Evolutionary conservation across 2,329 filamentous ascomycete species (phyloP).

Genomic region (Xylaria sp.): DNA sequence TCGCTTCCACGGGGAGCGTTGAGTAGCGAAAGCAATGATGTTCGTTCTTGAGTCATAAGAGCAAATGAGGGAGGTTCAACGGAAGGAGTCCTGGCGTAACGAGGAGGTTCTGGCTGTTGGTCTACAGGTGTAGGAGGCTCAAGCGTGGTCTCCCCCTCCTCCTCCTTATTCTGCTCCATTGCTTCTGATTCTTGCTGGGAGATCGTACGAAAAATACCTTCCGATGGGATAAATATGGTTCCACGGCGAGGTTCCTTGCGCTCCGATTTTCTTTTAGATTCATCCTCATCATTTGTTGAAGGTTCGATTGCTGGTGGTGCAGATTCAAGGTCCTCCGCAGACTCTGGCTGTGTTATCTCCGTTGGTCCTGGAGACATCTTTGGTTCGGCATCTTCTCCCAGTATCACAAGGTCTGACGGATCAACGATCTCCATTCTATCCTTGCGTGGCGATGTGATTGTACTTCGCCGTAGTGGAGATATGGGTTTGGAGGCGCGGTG

Average conservation of each 20-base stretch:
- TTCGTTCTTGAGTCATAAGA: constrained; percentile 63
- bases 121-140: constrained; percentile 49
- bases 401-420: constrained; percentile 57
- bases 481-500: constrained; percentile 74
- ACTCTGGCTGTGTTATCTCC: constrained; percentile 46
- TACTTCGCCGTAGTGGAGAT: constrained; percentile 48
- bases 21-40: constrained; percentile 70
- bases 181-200: constrained; percentile 64
- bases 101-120: constrained; percentile 51
- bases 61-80: constrained; percentile 71
- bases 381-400: constrained; percentile 50
- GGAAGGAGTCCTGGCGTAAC: constrained; percentile 69
- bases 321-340: constrained; percentile 24
- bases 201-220: constrained; percentile 72
- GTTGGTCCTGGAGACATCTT: constrained; percentile 41
- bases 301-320: constrained; percentile 43
- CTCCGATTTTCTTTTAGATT: constrained; percentile 19
- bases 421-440: constrained; percentile 56
- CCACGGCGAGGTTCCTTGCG: constrained; percentile 57
- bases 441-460: constrained; percentile 49
- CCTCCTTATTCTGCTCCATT: constrained; percentile 51
- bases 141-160: constrained; percentile 37
- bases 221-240: constrained; percentile 69
- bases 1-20: constrained; percentile 63
- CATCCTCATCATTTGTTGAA: constrained; percentile 42